Base-by-base conservation (phyloP, 805 yeast genomes). In the Kluyveromyces lactis region DNA sequence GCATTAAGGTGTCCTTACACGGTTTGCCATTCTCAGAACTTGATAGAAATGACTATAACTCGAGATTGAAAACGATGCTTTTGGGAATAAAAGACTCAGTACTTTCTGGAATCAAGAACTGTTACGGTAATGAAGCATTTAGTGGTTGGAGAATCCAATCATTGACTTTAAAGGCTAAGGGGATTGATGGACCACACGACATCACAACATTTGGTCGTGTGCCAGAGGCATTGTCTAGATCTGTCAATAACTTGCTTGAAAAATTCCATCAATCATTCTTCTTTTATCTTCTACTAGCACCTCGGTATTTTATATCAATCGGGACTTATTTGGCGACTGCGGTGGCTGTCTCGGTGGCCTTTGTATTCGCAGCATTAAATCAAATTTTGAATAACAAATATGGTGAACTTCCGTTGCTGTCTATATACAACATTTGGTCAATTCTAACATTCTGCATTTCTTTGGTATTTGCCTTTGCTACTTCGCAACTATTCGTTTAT, bases 141-240 rank as follows among this genome's bases (percentile, higher is more conserved):
- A 81, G 92, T 39, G 97, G 97, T 4, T 92, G 95, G 95, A 81
- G 94, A 56, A 83, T 92, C 42, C 97, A 90, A 60, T 81, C 97
- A 0, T 59, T 92, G 16, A 85, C 96, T 0, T 55, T 92, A 26
- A 72, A 73, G 40, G 97, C 95, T 0, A 63, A 60, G 24, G 86
- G 84, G 1, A 65, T 62, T 2, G 50, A 51, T 1, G 85, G 85
- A 1, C 67, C 69, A 0, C 69, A 68, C 40, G 97, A 92, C 62
- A 79, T 90, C 42, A 90, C 97, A 1, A 86, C 92, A 18, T 81
- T 83, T 58, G 98, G 97, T 4, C 75, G 97, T 56, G 72, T 90
- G 3, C 74, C 86, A 15, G 99, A 92, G 62, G 86, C 94, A 2
- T 67, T 82, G 7, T 79, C 89, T 55, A 73, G 98, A 44, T 79